Evolutionary conservation across 1,139 yeast species (phyloP).

Genomic region (Kurtzmaniella quercitrusa): DNA sequence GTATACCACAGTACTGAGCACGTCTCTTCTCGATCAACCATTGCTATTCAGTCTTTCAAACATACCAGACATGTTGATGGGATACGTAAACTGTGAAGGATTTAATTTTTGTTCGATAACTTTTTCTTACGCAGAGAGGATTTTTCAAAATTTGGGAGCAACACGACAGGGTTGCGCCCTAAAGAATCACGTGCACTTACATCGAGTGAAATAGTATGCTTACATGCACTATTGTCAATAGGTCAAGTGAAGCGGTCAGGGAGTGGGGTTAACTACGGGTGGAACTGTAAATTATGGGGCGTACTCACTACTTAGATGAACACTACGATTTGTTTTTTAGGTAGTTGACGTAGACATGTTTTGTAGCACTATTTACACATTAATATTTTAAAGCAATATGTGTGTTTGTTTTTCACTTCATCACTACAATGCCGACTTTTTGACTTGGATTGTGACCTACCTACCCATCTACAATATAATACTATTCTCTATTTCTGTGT

Average conservation of each 20-base stretch:
- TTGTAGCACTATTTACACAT: too few relatives aligned
- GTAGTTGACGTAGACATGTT: too few relatives aligned
- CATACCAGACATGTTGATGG: conserved; percentile 4
- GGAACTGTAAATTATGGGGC: too few relatives aligned
- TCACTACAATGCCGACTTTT: too few relatives aligned
- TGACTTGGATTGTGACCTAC: too few relatives aligned
- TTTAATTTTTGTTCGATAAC: conserved; percentile 2
- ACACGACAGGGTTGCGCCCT: conserved; percentile 7
- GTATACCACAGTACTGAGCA: not conserved
- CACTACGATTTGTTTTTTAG: too few relatives aligned
- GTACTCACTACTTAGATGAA: too few relatives aligned
- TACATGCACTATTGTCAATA: not conserved
- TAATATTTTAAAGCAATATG: too few relatives aligned
- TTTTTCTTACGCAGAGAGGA: conserved; percentile 4
- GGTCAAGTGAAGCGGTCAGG: not conserved
- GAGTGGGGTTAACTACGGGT: too few relatives aligned
- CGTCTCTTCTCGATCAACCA: not conserved
- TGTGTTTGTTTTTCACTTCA: too few relatives aligned
- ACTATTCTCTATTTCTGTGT: conserved; percentile 5
- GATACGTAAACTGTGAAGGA: conserved; percentile 3
- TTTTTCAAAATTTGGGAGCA: conserved; percentile 3
- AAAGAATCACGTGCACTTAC: conserved; percentile 3
- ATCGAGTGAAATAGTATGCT: not conserved
- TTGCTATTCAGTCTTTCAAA: not conserved
- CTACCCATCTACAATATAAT: too few relatives aligned